Conservation (phyloP, 345 rosid genomes). For the Rhizophora apiculata region DNA sequence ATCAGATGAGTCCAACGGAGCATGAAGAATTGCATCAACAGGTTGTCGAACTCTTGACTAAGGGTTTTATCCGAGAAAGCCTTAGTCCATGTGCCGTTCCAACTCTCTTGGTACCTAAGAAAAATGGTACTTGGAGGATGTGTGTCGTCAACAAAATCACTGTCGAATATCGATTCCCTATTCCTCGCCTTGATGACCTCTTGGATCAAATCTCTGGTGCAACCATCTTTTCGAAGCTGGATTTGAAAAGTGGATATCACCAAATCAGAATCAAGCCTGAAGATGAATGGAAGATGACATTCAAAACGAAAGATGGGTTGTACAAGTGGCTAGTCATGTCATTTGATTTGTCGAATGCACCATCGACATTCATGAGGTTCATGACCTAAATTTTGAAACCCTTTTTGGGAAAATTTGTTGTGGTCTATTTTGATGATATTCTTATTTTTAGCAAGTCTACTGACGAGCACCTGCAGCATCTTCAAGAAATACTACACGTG, state of each 20-base stretch:
- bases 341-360: too few relatives aligned
- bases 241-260: neutral
- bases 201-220: neutral
- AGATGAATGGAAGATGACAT: neutral
- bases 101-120: neutral
- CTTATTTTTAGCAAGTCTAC: too few relatives aligned
- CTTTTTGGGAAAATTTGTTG: too few relatives aligned
- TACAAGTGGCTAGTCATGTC: too few relatives aligned
- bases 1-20: neutral
- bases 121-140: neutral
- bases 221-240: neutral
- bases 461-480: too few relatives aligned
- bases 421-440: too few relatives aligned
- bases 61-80: neutral
- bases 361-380: too few relatives aligned
- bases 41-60: neutral
- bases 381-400: too few relatives aligned
- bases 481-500: too few relatives aligned
- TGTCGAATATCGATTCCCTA: neutral
- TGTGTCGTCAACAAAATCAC: neutral
- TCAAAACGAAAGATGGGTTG: neutral
- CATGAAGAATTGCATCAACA: neutral
- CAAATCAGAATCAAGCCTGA: neutral
- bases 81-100: neutral
- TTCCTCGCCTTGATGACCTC: neutral